A percentile compares a stretch with the other conserved stretches of the same genome.
Conservation (phyloP, 1,139 yeast species). For the Debaryomyces subglobosus region DNA sequence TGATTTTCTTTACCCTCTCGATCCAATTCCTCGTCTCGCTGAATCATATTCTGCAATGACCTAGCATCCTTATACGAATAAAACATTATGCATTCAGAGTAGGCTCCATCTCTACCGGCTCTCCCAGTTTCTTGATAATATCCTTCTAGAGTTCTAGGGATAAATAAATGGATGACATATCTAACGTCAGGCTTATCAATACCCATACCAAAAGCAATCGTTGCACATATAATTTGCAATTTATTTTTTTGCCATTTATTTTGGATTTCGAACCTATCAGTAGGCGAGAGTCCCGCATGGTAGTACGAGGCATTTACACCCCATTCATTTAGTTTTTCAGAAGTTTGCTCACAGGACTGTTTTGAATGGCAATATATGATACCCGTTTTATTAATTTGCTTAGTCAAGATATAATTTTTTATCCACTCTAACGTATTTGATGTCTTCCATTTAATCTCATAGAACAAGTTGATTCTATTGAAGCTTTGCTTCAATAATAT, state of each 20-base stretch:
- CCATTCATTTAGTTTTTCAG: constrained; percentile 56
- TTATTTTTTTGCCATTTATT: constrained; percentile 76
- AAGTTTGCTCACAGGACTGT: constrained; percentile 81
- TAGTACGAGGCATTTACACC: constrained; percentile 77
- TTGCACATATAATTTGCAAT: constrained; percentile 85
- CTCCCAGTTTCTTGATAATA: constrained; percentile 99
- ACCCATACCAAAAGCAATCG: constrained; percentile 99
- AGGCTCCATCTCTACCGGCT: constrained; percentile 93
- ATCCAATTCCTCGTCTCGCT: constrained; percentile 70
- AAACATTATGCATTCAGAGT: constrained; percentile 79
- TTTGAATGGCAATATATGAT: constrained; percentile 94
- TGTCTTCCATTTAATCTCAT: constrained; percentile 71
- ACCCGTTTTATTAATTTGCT: constrained; percentile 69
- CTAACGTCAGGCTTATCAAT: constrained; percentile 96
- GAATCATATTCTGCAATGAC: constrained; percentile 73
- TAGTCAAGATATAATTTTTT: constrained; percentile 52
- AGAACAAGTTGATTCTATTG: constrained; percentile 82
- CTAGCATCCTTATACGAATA: constrained; percentile 80
- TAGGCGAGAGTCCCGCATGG: constrained; percentile 92
- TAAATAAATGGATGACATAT: constrained; percentile 84
- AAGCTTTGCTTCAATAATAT: constrained; percentile 75
- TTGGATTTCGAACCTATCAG: constrained; percentile 72
- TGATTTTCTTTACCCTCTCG: constrained; percentile 74
- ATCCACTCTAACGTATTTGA: constrained; percentile 64
- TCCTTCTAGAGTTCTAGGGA: constrained; percentile 91